Percentiles rank a stretch among this genome's conserved stretches.
Conservation (phyloP, 1,139 yeast genomes). For the Lizanozyma gosingica region DNA sequence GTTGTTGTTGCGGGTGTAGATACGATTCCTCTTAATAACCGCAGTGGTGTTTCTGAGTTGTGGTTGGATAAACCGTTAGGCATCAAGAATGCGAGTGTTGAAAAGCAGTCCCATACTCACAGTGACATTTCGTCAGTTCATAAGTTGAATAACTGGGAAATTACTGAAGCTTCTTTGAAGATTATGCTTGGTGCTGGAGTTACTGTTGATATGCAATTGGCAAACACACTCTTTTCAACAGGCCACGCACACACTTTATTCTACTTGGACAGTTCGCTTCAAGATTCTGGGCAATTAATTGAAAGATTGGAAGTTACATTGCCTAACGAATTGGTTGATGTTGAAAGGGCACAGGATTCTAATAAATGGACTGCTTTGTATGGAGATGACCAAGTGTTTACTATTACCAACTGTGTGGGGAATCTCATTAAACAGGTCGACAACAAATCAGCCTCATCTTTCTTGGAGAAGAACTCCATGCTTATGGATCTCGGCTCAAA, state of each 20-base stretch:
- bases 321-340: not conserved
- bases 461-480: conserved; percentile 32
- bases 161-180: conserved; percentile 31
- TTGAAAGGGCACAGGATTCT: not conserved
- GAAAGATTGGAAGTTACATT: not conserved
- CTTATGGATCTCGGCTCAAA: conserved; percentile 38
- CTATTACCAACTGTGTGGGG: conserved; percentile 37
- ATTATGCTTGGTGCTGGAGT: conserved; percentile 5
- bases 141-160: conserved; percentile 24
- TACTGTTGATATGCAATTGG: conserved; percentile 18
- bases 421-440: conserved; percentile 45
- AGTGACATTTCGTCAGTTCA: conserved; percentile 26
- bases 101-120: conserved; percentile 14
- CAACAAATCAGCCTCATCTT: conserved; percentile 41
- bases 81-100: conserved; percentile 11
- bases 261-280: conserved; percentile 9
- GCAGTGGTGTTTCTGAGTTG: conserved; percentile 39
- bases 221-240: conserved; percentile 34
- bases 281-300: not conserved
- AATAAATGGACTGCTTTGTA: not conserved
- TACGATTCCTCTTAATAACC: conserved; percentile 28
- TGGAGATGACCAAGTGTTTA: conserved; percentile 12
- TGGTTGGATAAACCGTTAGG: conserved; percentile 31
- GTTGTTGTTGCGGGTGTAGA: conserved; percentile 43
- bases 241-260: conserved; percentile 29